Conservation (phyloP, 2,329 filamentous ascomycete species). For the Alternaria ethzedia region DNA sequence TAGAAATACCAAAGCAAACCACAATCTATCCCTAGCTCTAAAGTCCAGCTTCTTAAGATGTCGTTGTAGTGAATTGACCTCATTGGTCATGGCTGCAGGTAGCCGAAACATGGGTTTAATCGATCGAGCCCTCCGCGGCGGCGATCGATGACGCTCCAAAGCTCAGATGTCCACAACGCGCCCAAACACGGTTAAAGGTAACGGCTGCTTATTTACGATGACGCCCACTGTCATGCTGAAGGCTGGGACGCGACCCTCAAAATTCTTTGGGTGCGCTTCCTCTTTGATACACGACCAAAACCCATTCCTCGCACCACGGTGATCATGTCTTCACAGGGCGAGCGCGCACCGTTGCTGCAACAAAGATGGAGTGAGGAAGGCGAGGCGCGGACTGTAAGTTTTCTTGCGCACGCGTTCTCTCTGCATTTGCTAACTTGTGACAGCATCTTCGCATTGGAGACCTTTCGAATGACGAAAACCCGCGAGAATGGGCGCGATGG, state of each 20-base stretch:
- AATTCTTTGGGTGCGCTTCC: not conserved
- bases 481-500: constrained; percentile 53
- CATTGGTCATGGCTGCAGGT: not conserved
- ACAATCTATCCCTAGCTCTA: not conserved
- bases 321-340: constrained; percentile 33
- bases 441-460: constrained; percentile 30
- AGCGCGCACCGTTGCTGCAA: constrained; percentile 50
- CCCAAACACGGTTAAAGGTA: constrained; percentile 6
- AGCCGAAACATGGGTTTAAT: not conserved
- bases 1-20: not conserved
- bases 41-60: not conserved
- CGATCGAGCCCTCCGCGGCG: constrained; percentile 1
- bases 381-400: constrained; percentile 38
- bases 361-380: constrained; percentile 40
- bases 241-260: not conserved
- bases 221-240: constrained; percentile 2
- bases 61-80: not conserved
- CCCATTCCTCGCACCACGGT: not conserved
- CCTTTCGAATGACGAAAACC: constrained; percentile 51
- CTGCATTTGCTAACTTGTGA: constrained; percentile 17
- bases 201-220: constrained; percentile 5
- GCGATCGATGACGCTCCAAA: constrained; percentile 18
- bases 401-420: not conserved
- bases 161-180: constrained; percentile 2
- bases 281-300: not conserved